Conservation (phyloP, 2,329 filamentous ascomycete species). For the Talaromyces sp. region DNA sequence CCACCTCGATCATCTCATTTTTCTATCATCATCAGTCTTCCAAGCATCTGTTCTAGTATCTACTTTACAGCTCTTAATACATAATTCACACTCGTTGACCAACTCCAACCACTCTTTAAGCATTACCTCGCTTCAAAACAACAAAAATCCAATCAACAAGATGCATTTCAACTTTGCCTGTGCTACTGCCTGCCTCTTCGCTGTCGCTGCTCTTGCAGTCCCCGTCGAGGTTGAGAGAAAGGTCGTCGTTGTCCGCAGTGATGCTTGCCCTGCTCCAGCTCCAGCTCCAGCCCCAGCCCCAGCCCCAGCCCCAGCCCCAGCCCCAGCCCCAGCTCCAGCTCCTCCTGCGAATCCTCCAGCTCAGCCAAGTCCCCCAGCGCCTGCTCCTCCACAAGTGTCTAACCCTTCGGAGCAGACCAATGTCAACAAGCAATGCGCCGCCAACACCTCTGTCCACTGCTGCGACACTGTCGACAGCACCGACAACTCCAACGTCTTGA, state of each 20-base stretch:
- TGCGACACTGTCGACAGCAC: conserved; percentile 13
- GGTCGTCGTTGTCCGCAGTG: conserved; percentile 11
- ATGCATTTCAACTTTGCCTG: conserved; percentile 14
- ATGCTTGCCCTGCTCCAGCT: conserved; percentile 12
- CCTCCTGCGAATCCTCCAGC: conserved; percentile 7
- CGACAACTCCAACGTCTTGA: conserved; percentile 11
- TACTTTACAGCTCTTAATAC: conserved; percentile 1
- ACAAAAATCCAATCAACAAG: conserved; percentile 5
- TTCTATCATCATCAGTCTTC: not conserved
- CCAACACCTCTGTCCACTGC: conserved; percentile 10
- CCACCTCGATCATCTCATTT: not conserved
- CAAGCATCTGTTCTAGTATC: not conserved
- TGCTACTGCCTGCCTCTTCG: conserved; percentile 10
- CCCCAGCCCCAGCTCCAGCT: conserved; percentile 6
- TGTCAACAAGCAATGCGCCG: conserved; percentile 10
- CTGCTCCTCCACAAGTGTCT: conserved; percentile 8
- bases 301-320: conserved; percentile 10
- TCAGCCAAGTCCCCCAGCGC: not conserved
- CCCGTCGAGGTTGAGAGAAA: conserved; percentile 12
- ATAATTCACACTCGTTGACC: conserved; percentile 10
- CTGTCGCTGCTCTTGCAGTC: conserved; percentile 10
- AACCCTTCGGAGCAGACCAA: conserved; percentile 10
- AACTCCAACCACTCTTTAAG: conserved; percentile 10
- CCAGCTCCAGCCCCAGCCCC: too few relatives aligned
- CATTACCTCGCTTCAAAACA: not conserved